Conservation (phyloP, 1,284 basidiomycete species). For the Termitomyces sp. region DNA sequence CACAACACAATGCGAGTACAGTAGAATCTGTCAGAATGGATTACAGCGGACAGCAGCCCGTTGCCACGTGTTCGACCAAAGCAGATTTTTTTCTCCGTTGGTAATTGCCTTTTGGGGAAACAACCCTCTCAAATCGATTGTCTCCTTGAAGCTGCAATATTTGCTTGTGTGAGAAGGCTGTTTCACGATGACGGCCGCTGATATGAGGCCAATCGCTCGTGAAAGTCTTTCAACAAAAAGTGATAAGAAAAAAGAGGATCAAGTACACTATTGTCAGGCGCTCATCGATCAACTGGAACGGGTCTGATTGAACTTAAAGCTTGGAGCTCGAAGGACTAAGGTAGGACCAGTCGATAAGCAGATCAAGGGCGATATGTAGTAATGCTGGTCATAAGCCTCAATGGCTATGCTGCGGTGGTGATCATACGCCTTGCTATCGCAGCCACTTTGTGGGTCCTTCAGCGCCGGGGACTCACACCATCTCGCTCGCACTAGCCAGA, state of each 20-base stretch:
- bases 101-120: neutral
- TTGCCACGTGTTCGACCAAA: neutral
- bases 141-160: neutral
- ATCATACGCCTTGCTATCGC: neutral
- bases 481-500: neutral
- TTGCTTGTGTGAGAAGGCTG: neutral
- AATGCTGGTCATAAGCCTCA: neutral
- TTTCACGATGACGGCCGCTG: neutral
- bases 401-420: neutral
- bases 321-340: neutral
- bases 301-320: too few species aligned
- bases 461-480: neutral
- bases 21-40: too few species aligned
- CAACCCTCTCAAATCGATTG: neutral
- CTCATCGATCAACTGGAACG: neutral
- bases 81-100: neutral
- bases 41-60: neutral
- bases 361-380: neutral
- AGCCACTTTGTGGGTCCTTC: neutral
- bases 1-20: neutral
- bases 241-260: neutral
- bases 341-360: neutral
- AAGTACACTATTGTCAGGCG: neutral
- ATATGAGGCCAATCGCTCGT: neutral
- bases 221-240: neutral